phyloP scores from a whole-genome alignment of 2,329 filamentous ascomycete genomes.

The Podosphaera xanthii region DNA sequence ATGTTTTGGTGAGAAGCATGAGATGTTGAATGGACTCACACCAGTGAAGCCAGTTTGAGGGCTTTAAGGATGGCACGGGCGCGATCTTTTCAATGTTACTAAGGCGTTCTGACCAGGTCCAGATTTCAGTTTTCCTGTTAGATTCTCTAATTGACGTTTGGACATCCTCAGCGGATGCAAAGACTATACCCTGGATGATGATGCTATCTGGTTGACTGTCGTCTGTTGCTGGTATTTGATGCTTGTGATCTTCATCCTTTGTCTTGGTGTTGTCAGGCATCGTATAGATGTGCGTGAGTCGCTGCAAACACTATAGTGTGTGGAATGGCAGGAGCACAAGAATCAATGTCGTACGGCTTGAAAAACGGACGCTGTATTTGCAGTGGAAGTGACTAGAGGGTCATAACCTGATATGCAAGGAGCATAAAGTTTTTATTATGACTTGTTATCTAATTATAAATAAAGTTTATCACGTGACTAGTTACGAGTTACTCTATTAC shows the following conservation, averaged over 20 bases:
- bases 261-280: not conserved
- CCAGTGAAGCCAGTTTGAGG: not conserved
- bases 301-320: not conserved
- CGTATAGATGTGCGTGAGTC: not conserved
- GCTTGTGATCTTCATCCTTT: not conserved
- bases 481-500: no score
- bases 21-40: not conserved
- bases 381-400: slow-evolving; percentile 1
- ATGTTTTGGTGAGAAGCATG: not conserved
- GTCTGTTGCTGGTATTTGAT: not conserved
- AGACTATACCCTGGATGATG: not conserved
- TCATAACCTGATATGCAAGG: not conserved
- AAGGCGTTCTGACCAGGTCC: not conserved
- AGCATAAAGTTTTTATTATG: no score
- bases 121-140: not conserved
- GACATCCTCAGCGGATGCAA: no score
- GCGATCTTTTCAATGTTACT: not conserved
- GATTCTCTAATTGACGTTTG: not conserved
- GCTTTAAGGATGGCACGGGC: not conserved
- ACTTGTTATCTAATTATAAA: no score
- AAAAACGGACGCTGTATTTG: not conserved
- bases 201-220: not conserved
- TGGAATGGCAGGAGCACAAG: not conserved
- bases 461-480: no score
- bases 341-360: not conserved